Percentiles rank a stretch among this genome's conserved stretches.
phyloP scores from a whole-genome alignment of 495 filamentous ascomycete species.

The Xylaria palmicola region DNA sequence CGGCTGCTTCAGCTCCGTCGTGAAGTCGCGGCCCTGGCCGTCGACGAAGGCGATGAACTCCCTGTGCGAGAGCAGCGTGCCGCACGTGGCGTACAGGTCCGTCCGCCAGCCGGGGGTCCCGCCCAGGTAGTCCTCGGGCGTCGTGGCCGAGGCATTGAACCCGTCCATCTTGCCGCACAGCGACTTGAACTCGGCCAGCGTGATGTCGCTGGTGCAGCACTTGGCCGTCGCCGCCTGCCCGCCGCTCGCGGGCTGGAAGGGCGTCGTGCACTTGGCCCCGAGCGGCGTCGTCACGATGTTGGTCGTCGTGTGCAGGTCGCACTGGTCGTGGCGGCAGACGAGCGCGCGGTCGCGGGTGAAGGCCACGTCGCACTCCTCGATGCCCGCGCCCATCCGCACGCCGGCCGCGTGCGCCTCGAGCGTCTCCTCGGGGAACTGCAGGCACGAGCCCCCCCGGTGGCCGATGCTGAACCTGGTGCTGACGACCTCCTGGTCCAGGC shows the following conservation, averaged over 20 bases:
- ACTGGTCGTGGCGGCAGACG: slow-evolving; percentile 62
- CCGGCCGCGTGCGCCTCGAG: slow-evolving; percentile 51
- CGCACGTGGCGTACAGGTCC: slow-evolving; percentile 58
- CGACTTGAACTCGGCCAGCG: slow-evolving; percentile 56
- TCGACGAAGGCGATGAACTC: slow-evolving; percentile 56
- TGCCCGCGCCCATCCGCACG: slow-evolving; percentile 60
- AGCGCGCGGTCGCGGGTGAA: slow-evolving; percentile 61
- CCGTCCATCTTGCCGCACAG: slow-evolving; percentile 65
- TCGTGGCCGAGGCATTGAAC: slow-evolving; percentile 52
- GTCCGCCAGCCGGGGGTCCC: slow-evolving; percentile 57
- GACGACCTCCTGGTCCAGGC: slow-evolving; percentile 44
- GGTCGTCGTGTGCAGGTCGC: slow-evolving; percentile 64
- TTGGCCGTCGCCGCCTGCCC: slow-evolving; percentile 45
- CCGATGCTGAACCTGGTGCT: slow-evolving; percentile 52
- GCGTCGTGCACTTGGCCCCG: slow-evolving; percentile 58
- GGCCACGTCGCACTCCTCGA: slow-evolving; percentile 63
- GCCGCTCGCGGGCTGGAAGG: slow-evolving; percentile 51
- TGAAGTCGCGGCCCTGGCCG: slow-evolving; percentile 52
- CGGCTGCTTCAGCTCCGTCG: slow-evolving; percentile 61
- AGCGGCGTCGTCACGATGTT: slow-evolving; percentile 61
- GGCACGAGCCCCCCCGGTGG: slow-evolving; percentile 57
- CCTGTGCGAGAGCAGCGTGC: slow-evolving; percentile 50
- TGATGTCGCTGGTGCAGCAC: slow-evolving; percentile 66
- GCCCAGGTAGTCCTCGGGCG: slow-evolving; percentile 49
- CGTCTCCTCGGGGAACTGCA: slow-evolving; percentile 64